phyloP scores from a whole-genome alignment of 345 rosid species.

The Boechera stricta region DNA sequence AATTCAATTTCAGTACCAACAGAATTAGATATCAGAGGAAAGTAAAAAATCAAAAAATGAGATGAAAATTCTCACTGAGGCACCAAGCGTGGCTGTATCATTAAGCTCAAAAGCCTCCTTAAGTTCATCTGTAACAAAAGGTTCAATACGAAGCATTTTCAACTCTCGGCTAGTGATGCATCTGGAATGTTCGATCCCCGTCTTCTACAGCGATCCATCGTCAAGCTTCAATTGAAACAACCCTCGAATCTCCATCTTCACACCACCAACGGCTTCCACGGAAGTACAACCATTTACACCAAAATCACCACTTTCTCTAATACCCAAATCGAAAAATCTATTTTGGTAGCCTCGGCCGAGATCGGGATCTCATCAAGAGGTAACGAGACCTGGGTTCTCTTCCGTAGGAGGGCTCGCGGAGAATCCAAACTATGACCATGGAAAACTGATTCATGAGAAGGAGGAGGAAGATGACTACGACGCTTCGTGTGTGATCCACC shows the following conservation, averaged over 20 bases:
- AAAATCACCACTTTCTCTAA: conserved; percentile 40
- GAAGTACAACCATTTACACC: conserved; percentile 27
- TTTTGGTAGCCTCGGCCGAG: too few species aligned
- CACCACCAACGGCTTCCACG: conserved; percentile 18
- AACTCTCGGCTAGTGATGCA: conserved; percentile 53
- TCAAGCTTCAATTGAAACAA: conserved; percentile 24
- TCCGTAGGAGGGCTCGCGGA: conserved; percentile 42
- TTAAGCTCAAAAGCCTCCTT: conserved; percentile 69
- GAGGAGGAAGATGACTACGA: too few species aligned
- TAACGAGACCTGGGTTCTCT: conserved; percentile 29
- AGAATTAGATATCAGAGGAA: too few species aligned
- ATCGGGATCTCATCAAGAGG: conserved; percentile 27
- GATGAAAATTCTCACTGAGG: conserved; percentile 56
- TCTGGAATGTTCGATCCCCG: conserved; percentile 61
- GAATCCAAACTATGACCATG: conserved; percentile 5
- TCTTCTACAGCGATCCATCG: conserved; percentile 31
- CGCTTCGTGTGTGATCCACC: too few species aligned
- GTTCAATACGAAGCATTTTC: conserved; percentile 54
- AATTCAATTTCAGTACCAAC: too few species aligned
- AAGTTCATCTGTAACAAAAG: conserved; percentile 75
- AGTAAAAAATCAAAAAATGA: too few species aligned
- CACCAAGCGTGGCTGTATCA: conserved; percentile 69
- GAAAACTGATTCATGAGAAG: too few species aligned
- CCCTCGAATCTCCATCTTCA: conserved; percentile 31
- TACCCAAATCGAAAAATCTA: conserved; percentile 6